Conservation (phyloP, 2,329 filamentous ascomycete species). For the Neopestalotiopsis sp. region DNA sequence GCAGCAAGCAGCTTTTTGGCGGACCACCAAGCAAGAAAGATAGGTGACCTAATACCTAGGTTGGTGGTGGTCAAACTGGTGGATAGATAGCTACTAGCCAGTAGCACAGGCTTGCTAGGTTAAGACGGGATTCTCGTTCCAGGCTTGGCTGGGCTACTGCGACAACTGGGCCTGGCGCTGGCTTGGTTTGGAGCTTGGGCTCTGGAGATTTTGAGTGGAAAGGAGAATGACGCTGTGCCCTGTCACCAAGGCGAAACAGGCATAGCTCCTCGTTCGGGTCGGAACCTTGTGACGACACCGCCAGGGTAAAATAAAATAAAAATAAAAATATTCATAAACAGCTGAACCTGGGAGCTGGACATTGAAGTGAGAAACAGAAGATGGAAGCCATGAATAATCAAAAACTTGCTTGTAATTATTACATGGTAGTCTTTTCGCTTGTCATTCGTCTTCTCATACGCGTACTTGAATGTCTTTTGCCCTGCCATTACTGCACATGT, state of each 20-base stretch:
- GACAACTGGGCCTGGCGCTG: neutral
- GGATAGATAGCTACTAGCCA: neutral
- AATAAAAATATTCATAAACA: neutral
- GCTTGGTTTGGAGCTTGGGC: neutral
- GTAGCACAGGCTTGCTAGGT: neutral
- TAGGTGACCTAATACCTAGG: neutral
- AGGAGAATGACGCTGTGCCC: slow-evolving; percentile 20
- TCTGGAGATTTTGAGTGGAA: neutral
- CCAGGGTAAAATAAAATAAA: neutral
- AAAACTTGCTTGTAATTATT: too few relatives aligned
- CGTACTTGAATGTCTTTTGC: too few relatives aligned
- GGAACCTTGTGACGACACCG: slow-evolving; percentile 19
- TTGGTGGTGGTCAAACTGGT: too few relatives aligned
- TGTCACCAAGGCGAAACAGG: slow-evolving; percentile 9
- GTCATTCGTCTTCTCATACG: too few relatives aligned
- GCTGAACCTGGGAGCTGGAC: neutral
- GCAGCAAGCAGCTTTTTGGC: neutral
- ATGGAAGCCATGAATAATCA: too few relatives aligned
- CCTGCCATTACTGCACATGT: too few relatives aligned
- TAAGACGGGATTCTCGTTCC: neutral
- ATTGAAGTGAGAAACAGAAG: neutral
- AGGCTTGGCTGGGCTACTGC: too few relatives aligned
- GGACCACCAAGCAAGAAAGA: neutral
- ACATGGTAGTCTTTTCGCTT: too few relatives aligned
- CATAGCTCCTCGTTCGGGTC: neutral